A percentile compares a stretch with the other conserved stretches of the same genome.
These are phyloP conservation scores for Rhododendron ovatum DNA, from an alignment of 148 eudicot genomes.

Conservation along the genomic window DNA sequence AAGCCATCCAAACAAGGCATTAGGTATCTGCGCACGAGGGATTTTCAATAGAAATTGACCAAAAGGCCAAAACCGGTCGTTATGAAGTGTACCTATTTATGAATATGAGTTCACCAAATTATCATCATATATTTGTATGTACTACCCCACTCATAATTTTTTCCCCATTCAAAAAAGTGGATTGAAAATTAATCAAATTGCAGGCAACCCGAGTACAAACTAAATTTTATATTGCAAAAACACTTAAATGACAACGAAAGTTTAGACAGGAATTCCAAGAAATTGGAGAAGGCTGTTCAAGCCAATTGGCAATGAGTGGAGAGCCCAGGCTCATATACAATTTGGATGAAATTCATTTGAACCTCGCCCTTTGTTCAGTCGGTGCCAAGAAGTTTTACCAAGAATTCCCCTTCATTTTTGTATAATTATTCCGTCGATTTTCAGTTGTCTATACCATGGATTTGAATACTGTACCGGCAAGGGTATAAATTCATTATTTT, in stretches of 20 bases:
- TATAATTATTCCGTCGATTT: too few species aligned
- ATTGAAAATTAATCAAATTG: neutral
- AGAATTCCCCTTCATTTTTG: too few species aligned
- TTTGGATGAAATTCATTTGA: too few species aligned
- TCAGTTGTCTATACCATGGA: too few species aligned
- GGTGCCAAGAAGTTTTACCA: too few species aligned
- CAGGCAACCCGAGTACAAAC: neutral
- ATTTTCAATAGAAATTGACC: neutral
- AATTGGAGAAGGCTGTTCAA: neutral
- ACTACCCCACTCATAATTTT: neutral
- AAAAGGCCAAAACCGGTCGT: neutral
- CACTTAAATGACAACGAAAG: neutral
- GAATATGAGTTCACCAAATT: neutral
- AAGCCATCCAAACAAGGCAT: too few species aligned
- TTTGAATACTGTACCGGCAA: too few species aligned
- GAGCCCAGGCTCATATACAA: too few species aligned
- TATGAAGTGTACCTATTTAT: neutral
- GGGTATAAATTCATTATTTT: too few species aligned
- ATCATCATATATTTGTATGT: neutral
- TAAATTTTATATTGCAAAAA: neutral
- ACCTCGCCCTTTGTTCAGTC: too few species aligned
- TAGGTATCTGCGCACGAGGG: neutral
- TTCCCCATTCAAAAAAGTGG: neutral
- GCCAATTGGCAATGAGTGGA: too few species aligned
- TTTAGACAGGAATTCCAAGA: neutral